Base-by-base conservation (phyloP, 768 basidiomycete species). In the Rhodotorula paludigena region DNA sequence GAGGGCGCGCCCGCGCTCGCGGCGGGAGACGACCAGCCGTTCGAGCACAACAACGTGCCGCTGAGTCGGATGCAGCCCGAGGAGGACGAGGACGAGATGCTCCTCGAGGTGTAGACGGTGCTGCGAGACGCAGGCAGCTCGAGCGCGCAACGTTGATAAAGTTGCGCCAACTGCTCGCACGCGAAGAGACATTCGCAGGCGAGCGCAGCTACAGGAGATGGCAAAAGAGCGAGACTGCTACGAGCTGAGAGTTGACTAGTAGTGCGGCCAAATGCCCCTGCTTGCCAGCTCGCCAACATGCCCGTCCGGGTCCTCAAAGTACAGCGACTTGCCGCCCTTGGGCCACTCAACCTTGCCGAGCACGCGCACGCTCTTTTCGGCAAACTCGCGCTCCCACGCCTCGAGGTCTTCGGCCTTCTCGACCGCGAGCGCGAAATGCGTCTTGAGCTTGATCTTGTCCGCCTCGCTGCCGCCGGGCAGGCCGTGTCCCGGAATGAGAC, bases 31-130 rank as follows among this genome's bases (percentile, higher is more conserved):
- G 73, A 73, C 52, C 44, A 20, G 51, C 21, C 16, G 28, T 60
- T 62, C 30, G 35, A 60, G 51, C 67, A 68, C 20, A 36, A 60
- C 35, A 63, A 60, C 36, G 57, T 55, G n/a, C 49, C 61, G 44
- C n/a, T 54, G 32, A 45, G 44, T 20, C 38, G 39, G 62, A 35
- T 59, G 51, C 49, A 73, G 76, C 68, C 63, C 3, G 81, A 81
- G 30, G 85, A 87, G 60, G 85, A 86, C 54, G 88, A 88, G 66
- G 89, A 90, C 74, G 80, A 83, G 75, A 84, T 80, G 73, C 89
- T 92, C 62, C 84, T 88, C 67, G 90, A 90, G 79, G 83, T 92
- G 52, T 90, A 82, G 64, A n/a, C 35, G n/a, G n/a, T 11, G 8
- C 8, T 9, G 15, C 33, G 15, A 9, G 44, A 7, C 6, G 44